phyloP scores from a whole-genome alignment of 495 filamentous ascomycete species.

The Penicillium steckii region DNA sequence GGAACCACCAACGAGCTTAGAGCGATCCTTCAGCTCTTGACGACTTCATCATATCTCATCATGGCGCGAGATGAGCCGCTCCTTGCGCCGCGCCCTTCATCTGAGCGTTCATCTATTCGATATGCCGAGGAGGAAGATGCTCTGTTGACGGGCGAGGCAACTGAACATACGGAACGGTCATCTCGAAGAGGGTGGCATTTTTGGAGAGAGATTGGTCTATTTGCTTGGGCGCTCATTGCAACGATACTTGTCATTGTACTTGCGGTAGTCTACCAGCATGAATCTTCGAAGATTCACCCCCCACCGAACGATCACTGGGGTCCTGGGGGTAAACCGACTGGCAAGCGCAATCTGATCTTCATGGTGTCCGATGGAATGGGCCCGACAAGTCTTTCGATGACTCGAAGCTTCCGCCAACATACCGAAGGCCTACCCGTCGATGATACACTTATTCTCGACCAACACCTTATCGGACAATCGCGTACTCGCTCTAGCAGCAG shows the following conservation, averaged over 20 bases:
- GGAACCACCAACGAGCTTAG: not conserved
- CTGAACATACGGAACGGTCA: conserved; percentile 22
- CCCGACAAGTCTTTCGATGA: conserved; percentile 81
- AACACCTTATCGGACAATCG: conserved; percentile 84
- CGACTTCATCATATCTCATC: conserved; percentile 1
- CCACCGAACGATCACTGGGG: conserved; percentile 29
- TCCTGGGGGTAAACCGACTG: conserved; percentile 51
- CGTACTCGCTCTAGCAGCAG: conserved; percentile 79
- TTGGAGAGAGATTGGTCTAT: conserved; percentile 71
- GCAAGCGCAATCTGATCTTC: conserved; percentile 92
- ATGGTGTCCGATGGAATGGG: conserved; percentile 99
- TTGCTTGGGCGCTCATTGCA: conserved; percentile 86
- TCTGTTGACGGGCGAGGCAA: conserved; percentile 58
- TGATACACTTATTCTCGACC: conserved; percentile 75
- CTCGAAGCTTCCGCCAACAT: conserved; percentile 76
- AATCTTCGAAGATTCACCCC: conserved; percentile 36
- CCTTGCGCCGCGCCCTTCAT: conserved; percentile 42
- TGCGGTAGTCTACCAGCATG: conserved; percentile 71
- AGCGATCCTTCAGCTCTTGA: conserved; percentile 6
- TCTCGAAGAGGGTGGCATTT: conserved; percentile 44
- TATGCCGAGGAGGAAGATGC: conserved; percentile 62
- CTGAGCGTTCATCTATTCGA: conserved; percentile 44
- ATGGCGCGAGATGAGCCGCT: conserved; percentile 50
- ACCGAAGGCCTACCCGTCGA: conserved; percentile 63
- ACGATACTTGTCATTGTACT: conserved; percentile 75